phyloP scores from a whole-genome alignment of 192 early-diverging fungal genomes.

The Pilaira anomala region DNA sequence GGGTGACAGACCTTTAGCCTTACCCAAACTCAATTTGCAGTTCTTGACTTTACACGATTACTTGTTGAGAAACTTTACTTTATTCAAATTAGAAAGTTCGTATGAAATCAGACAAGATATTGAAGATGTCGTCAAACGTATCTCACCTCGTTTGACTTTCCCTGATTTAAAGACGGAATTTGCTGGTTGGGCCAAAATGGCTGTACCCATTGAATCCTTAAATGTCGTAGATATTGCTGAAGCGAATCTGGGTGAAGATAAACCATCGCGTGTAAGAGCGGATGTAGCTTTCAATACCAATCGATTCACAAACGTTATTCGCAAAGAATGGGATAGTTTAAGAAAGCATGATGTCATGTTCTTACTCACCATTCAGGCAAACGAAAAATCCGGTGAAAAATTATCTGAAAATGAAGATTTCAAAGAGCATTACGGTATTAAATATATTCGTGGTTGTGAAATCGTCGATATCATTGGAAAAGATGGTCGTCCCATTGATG shows the following conservation, averaged over 20 bases:
- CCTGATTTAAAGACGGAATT: slow-evolving; percentile 69
- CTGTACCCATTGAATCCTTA: slow-evolving; percentile 64
- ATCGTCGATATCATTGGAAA: slow-evolving; percentile 73
- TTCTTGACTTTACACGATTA: slow-evolving; percentile 93
- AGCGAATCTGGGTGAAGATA: slow-evolving; percentile 66
- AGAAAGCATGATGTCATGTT: slow-evolving; percentile 88
- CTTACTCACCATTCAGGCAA: slow-evolving; percentile 65
- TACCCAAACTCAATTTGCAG: slow-evolving; percentile 93
- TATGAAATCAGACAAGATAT: slow-evolving; percentile 86
- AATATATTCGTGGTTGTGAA: slow-evolving; percentile 83
- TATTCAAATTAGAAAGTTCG: slow-evolving; percentile 80
- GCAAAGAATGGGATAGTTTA: slow-evolving; percentile 85
- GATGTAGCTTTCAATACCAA: slow-evolving; percentile 64
- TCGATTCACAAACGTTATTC: slow-evolving; percentile 66
- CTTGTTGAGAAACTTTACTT: slow-evolving; percentile 77
- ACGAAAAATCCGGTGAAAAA: slow-evolving; percentile 40
- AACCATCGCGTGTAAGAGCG: slow-evolving; percentile 73
- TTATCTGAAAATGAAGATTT: slow-evolving; percentile 52
- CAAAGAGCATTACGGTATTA: slow-evolving; percentile 67
- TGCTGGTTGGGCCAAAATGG: slow-evolving; percentile 93
- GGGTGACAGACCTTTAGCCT: slow-evolving; percentile 52
- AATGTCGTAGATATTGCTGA: slow-evolving; percentile 69
- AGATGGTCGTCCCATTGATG: slow-evolving; percentile 59
- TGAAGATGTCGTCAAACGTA: slow-evolving; percentile 79
- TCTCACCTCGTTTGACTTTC: slow-evolving; percentile 62